Evolutionary conservation across 345 rosid species (phyloP), one percentile per base, ranked within the genome.

Genomic region (Anacardium occidentale): DNA sequence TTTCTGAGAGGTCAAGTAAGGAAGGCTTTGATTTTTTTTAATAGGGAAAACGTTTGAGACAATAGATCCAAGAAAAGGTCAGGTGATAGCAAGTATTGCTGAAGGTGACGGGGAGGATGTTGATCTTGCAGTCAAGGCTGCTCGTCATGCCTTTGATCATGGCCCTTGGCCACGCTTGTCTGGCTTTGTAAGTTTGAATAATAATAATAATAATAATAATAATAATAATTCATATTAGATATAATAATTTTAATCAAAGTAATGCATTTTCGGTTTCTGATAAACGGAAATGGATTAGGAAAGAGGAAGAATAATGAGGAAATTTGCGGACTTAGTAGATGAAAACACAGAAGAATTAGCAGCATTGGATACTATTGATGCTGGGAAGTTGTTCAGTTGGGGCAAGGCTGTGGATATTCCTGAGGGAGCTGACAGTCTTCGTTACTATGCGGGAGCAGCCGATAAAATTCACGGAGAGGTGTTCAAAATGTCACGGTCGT

Each of bases 391-490:
- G 72, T 87, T 80, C 53, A 14, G 5, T 3, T 0, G 4, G 11
- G 84, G 85, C 7, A 92, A 85, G 78, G n/a, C 60, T 0, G 3
- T 5, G 0, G 98, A 91, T 15, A 84, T 91, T 66, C 98, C 97
- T 12, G 5, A 5, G 0, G 76, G 79, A 1, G 78, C 86, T 0
- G 24, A 10, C 8, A 21, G 15, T 29, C 74, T 92, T 12, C 86
- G 96, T 18, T 94, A 91, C 74, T 88, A 86, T 59, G 97, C 95
- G 0, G 98, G 98, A 25, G 96, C 95, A 2, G 97, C 98, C 0
- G 98, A 94, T 73, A 94, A 94, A 62, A 88, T 94, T 22, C 97
- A 92, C 8, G 98, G 98, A 1, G 87, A 86, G 44, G 88, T 84
- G 10, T 53, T 94, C 64, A 88, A 83, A 64, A 88, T 90, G 89